Percentiles rank a stretch among this genome's conserved stretches.
Evolutionary conservation across 2,329 filamentous ascomycete genomes (phyloP).

Genomic region (Penicillium oxalicum): DNA sequence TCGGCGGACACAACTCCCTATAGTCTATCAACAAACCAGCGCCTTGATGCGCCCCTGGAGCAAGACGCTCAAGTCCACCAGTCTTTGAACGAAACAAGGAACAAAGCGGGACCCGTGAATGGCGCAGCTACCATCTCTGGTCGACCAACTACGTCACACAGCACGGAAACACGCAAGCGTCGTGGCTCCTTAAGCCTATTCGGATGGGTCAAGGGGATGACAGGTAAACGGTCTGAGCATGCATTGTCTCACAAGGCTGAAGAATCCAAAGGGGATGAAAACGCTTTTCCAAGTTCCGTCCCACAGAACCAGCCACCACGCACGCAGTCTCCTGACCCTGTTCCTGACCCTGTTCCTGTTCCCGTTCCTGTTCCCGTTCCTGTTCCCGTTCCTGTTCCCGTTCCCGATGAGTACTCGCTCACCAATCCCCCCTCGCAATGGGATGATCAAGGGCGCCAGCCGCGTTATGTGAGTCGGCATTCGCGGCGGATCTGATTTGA

Average conservation of each 20-base stretch:
- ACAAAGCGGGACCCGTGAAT: slow-evolving; percentile 8
- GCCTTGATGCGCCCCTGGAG: slow-evolving; percentile 4
- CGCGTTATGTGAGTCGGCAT: slow-evolving; percentile 29
- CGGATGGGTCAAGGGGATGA: slow-evolving; percentile 37
- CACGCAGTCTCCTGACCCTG: slow-evolving; percentile 11
- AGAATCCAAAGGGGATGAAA: slow-evolving; percentile 9
- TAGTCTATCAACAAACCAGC: slow-evolving; percentile 11
- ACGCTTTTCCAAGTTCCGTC: slow-evolving; percentile 13
- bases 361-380: slow-evolving; percentile 11
- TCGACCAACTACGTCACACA: slow-evolving; percentile 25
- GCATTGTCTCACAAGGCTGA: slow-evolving; percentile 4
- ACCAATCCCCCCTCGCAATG: slow-evolving; percentile 7
- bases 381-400: slow-evolving; percentile 11
- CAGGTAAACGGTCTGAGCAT: slow-evolving; percentile 20
- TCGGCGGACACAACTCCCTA: slow-evolving; percentile 14
- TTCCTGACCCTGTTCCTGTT: too few relatives aligned
- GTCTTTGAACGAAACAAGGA: slow-evolving; percentile 25
- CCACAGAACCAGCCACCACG: slow-evolving; percentile 12
- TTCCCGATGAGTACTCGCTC: slow-evolving; percentile 7
- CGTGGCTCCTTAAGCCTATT: slow-evolving; percentile 35
- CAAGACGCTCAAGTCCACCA: slow-evolving; percentile 18
- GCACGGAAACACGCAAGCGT: slow-evolving; percentile 29
- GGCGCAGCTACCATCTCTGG: slow-evolving; percentile 14
- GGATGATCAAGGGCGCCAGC: slow-evolving; percentile 21
- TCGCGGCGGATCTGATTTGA: slow-evolving; percentile 17